Evolutionary conservation across 202 grass and related monocot species (phyloP).

Genomic region (Carex arenaria): DNA sequence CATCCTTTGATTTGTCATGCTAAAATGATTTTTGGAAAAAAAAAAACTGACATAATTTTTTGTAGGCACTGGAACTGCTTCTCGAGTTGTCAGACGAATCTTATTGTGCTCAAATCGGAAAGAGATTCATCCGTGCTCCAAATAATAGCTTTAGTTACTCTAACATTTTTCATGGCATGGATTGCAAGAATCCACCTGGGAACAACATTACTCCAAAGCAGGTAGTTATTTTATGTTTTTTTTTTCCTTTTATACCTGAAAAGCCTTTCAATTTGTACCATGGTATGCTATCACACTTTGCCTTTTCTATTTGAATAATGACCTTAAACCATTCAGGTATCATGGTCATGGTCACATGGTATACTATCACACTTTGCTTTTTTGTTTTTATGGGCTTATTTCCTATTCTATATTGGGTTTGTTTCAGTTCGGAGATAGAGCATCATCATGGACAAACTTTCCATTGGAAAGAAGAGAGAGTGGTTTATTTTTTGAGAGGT

Average conservation of each 20-base stretch:
- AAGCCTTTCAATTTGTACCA: background rate
- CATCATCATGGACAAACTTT: slow-evolving; percentile 15
- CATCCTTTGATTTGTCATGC: background rate
- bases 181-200: slow-evolving; percentile 8
- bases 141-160: slow-evolving; percentile 22
- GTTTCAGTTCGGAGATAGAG: slow-evolving; percentile 45
- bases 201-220: slow-evolving; percentile 36
- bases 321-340: background rate
- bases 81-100: slow-evolving; percentile 62
- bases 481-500: slow-evolving; percentile 21
- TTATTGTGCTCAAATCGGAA: slow-evolving; percentile 27
- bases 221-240: slow-evolving; percentile 37
- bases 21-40: background rate
- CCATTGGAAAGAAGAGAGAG: slow-evolving; percentile 37
- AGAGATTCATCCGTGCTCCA: slow-evolving; percentile 9
- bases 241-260: background rate
- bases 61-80: slow-evolving; percentile 70
- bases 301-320: background rate
- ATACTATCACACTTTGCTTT: no score
- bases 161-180: slow-evolving; percentile 26
- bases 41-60: slow-evolving; percentile 20
- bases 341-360: no score
- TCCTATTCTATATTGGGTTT: slow-evolving; percentile 29
- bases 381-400: background rate
- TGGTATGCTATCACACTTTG: background rate